Conservation (phyloP, 352 stramenopile species). For the Pythium brassicae region DNA sequence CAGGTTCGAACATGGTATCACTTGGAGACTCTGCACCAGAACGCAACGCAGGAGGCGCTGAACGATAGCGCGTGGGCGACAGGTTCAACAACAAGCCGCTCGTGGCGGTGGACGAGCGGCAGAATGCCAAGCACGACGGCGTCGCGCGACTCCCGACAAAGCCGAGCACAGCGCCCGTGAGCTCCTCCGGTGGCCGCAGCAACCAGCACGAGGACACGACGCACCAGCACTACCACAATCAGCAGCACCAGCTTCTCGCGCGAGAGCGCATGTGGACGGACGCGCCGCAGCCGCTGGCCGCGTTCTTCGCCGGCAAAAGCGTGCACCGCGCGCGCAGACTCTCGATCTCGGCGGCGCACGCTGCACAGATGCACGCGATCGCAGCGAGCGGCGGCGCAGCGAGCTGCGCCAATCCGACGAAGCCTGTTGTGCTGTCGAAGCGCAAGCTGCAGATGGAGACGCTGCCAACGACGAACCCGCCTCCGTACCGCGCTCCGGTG, state of each 20-base stretch:
- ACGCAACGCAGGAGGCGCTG: no score
- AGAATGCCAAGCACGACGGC: slow-evolving; percentile 2
- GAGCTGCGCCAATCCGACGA: neutral
- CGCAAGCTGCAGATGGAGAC: slow-evolving; percentile 18
- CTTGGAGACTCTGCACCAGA: neutral
- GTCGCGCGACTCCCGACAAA: slow-evolving; percentile 5
- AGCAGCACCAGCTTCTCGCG: neutral
- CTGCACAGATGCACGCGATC: slow-evolving; percentile 15
- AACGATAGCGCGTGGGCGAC: neutral
- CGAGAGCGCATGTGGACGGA: neutral
- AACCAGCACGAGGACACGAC: slow-evolving; percentile 13
- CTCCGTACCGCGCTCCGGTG: slow-evolving; percentile 8
- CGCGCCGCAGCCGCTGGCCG: slow-evolving; percentile 16
- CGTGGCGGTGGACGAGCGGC: neutral
- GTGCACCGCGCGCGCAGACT: slow-evolving; percentile 12
- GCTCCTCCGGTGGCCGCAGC: slow-evolving; percentile 1
- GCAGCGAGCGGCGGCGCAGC: neutral
- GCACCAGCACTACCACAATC: neutral
- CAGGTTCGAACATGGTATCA: slow-evolving; percentile 21
- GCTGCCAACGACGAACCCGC: neutral
- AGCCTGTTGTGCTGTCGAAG: slow-evolving; percentile 5
- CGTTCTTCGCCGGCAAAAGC: slow-evolving; percentile 19
- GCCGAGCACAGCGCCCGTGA: slow-evolving; percentile 3
- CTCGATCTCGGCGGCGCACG: slow-evolving; percentile 13
- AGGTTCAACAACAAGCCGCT: neutral